phyloP scores from a whole-genome alignment of 2,329 filamentous ascomycete species.

The Didymella lethalis region DNA sequence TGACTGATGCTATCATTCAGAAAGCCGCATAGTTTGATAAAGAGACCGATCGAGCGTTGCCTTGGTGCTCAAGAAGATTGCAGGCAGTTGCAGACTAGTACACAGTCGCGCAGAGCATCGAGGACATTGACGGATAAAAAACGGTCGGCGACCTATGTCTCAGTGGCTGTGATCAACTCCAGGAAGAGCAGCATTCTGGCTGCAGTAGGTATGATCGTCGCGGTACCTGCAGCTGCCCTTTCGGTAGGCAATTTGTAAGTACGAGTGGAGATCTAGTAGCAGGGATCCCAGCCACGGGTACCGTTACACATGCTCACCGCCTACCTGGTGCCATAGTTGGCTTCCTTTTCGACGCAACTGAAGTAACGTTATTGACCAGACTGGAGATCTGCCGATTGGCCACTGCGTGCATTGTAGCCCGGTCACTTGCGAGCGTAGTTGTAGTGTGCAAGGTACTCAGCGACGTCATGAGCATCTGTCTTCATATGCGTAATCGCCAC shows the following conservation, averaged over 20 bases:
- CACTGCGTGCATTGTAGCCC: background rate
- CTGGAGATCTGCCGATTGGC: slow-evolving; percentile 39
- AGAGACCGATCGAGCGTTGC: background rate
- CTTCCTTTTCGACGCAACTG: slow-evolving; percentile 24
- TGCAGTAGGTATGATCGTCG: slow-evolving; percentile 13
- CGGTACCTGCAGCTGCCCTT: slow-evolving; percentile 16
- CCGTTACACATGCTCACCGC: slow-evolving; percentile 39
- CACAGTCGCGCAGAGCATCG: background rate
- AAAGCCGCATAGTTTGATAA: background rate
- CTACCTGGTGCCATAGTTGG: slow-evolving; percentile 26
- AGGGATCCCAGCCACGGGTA: slow-evolving; percentile 2
- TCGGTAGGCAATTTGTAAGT: background rate
- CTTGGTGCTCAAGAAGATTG: background rate
- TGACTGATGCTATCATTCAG: background rate
- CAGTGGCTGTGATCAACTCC: slow-evolving; percentile 8
- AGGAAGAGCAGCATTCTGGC: slow-evolving; percentile 7
- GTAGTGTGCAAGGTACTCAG: background rate
- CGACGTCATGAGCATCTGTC: slow-evolving; percentile 12
- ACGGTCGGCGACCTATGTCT: slow-evolving; percentile 7
- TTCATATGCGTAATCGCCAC: slow-evolving; percentile 14
- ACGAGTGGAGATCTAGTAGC: slow-evolving; percentile 1
- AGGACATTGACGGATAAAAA: slow-evolving; percentile 1
- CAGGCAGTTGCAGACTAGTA: background rate
- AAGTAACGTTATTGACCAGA: slow-evolving; percentile 24
- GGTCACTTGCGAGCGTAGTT: background rate